phyloP scores from a whole-genome alignment of 2,329 filamentous ascomycete species.

The Botryotinia calthae region DNA sequence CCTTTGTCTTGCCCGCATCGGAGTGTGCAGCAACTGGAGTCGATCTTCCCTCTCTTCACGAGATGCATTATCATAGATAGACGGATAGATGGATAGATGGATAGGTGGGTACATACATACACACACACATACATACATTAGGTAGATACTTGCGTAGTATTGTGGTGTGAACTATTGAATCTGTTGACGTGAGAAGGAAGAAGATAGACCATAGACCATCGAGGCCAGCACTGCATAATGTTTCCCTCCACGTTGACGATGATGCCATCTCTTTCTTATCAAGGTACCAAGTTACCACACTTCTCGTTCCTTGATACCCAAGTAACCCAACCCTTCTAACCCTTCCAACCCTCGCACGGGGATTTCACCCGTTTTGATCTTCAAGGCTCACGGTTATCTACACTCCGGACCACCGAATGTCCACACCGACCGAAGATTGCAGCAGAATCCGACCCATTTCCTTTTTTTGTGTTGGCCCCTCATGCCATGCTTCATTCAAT shows the following conservation, averaged over 20 bases:
- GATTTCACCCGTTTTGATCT: not conserved
- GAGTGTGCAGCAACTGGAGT: not conserved
- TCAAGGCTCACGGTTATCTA: not conserved
- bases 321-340: not conserved
- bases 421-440: not conserved
- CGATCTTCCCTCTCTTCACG: not conserved
- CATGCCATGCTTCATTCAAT: not conserved
- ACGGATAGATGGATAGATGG: too few relatives aligned
- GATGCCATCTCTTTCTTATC: not conserved
- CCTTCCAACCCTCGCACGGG: not conserved
- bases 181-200: not conserved
- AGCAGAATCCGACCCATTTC: not conserved
- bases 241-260: not conserved
- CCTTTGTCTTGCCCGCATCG: not conserved
- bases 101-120: too few relatives aligned
- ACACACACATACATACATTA: too few relatives aligned
- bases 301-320: slow-evolving; percentile 2
- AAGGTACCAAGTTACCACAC: not conserved
- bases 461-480: not conserved
- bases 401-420: not conserved
- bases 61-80: not conserved
- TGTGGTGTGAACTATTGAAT: not conserved
- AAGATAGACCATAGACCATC: not conserved
- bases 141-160: not conserved
- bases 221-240: not conserved